A percentile compares a stretch with the other conserved stretches of the same genome.
These are phyloP conservation scores for Sclerotinia nivalis DNA, from an alignment of 2,329 filamentous ascomycete genomes.

Conservation along the genomic window DNA sequence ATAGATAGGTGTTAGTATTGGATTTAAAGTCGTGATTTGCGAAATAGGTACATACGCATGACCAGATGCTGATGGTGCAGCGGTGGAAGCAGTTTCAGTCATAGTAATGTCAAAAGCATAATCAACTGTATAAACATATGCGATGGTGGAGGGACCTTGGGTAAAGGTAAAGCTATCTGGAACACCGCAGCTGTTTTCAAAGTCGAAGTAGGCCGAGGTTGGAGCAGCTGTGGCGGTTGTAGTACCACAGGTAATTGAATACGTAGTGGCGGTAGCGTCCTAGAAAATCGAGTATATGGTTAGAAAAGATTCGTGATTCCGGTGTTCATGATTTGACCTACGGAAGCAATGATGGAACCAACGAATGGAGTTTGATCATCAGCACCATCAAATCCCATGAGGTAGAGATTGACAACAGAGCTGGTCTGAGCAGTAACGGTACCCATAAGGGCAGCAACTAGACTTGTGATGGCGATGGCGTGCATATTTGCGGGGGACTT, in stretches of 20 bases:
- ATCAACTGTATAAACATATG: constrained; percentile 25
- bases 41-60: background rate
- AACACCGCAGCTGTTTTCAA: constrained; percentile 26
- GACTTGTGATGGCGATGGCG: constrained; percentile 8
- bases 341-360: constrained; percentile 23
- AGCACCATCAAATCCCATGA: constrained; percentile 13
- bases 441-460: constrained; percentile 18
- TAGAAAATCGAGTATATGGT: constrained; percentile 3
- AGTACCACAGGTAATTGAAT: constrained; percentile 20
- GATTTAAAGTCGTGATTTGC: background rate
- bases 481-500: constrained; percentile 19
- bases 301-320: background rate
- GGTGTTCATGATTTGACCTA: background rate
- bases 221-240: constrained; percentile 28
- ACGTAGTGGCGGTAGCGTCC: constrained; percentile 27
- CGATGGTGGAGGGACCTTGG: constrained; percentile 34
- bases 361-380: background rate
- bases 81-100: background rate
- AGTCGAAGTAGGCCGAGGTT: constrained; percentile 25
- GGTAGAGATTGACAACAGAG: constrained; percentile 7
- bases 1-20: background rate
- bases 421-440: constrained; percentile 4
- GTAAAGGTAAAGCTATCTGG: constrained; percentile 33
- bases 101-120: background rate
- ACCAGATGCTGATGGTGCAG: background rate